A percentile compares a stretch with the other conserved stretches of the same genome.
Conservation (phyloP, 371 early-diverging fungal genomes). For the Mortierella sp. region DNA sequence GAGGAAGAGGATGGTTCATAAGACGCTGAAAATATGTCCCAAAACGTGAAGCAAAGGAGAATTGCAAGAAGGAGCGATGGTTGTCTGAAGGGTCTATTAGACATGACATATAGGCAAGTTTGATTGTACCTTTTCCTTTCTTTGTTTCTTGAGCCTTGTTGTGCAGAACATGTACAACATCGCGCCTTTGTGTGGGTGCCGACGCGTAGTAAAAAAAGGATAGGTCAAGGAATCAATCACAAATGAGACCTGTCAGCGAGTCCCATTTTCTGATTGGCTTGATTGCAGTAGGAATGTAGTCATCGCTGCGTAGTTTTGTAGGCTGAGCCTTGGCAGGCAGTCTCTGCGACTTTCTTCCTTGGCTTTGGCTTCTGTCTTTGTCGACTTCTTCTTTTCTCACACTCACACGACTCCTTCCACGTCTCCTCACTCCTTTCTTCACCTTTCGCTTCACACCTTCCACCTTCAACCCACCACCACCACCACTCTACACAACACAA, state of each 20-base stretch:
- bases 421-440: background rate
- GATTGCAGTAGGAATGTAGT: background rate
- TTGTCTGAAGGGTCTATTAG: too few relatives aligned
- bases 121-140: too few relatives aligned
- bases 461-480: background rate
- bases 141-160: too few relatives aligned
- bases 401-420: background rate
- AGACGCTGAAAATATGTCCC: too few relatives aligned
- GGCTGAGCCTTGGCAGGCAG: background rate
- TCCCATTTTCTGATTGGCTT: constrained; percentile 13
- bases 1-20: too few relatives aligned
- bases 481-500: background rate
- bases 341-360: background rate
- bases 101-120: too few relatives aligned
- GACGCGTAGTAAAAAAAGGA: too few relatives aligned
- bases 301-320: background rate
- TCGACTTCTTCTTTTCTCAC: background rate
- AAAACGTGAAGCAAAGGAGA: background rate
- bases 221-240: background rate
- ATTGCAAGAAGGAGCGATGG: background rate
- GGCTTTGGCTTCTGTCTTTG: background rate
- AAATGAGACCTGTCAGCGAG: background rate
- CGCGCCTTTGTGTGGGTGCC: too few relatives aligned
- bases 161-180: too few relatives aligned
- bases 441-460: background rate